Evolutionary conservation across 345 rosid species (phyloP).

Genomic region (Luvunga scandens): DNA sequence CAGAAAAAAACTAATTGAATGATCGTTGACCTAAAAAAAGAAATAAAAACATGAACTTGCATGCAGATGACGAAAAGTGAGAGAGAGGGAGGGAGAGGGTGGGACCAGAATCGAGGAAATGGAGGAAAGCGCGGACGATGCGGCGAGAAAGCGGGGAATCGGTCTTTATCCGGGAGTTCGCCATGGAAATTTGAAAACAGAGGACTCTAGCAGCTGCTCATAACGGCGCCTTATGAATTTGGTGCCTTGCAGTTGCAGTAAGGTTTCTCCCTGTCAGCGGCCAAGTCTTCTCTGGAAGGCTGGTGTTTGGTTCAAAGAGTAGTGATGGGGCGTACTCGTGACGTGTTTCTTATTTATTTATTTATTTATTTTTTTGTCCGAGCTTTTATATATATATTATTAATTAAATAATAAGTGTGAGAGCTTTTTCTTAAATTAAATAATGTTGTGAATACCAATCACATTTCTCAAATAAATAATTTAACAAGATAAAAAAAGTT

Average conservation of each 20-base stretch:
- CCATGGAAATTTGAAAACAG: slow-evolving; percentile 28
- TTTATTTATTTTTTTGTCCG: too few species aligned
- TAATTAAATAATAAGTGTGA: too few species aligned
- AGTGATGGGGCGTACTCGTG: too few species aligned
- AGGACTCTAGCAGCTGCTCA: background rate
- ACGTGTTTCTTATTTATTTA: too few species aligned
- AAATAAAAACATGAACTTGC: background rate
- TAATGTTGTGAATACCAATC: too few species aligned
- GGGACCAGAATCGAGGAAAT: slow-evolving; percentile 72
- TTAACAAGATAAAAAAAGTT: too few species aligned
- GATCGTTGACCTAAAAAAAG: background rate
- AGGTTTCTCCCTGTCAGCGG: background rate
- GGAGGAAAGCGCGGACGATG: slow-evolving; percentile 67
- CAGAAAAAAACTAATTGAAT: background rate
- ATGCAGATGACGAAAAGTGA: background rate
- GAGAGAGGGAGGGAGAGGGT: slow-evolving; percentile 12
- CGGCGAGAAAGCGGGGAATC: slow-evolving; percentile 65
- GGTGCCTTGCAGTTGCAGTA: background rate
- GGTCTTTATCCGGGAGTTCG: slow-evolving; percentile 41
- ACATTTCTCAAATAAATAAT: too few species aligned
- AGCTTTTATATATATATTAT: too few species aligned
- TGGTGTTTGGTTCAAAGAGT: background rate
- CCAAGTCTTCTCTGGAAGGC: background rate
- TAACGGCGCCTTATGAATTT: background rate
- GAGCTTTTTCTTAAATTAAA: too few species aligned